phyloP scores from a whole-genome alignment of 202 grass and related monocot species.

The Eragrostis tef region DNA sequence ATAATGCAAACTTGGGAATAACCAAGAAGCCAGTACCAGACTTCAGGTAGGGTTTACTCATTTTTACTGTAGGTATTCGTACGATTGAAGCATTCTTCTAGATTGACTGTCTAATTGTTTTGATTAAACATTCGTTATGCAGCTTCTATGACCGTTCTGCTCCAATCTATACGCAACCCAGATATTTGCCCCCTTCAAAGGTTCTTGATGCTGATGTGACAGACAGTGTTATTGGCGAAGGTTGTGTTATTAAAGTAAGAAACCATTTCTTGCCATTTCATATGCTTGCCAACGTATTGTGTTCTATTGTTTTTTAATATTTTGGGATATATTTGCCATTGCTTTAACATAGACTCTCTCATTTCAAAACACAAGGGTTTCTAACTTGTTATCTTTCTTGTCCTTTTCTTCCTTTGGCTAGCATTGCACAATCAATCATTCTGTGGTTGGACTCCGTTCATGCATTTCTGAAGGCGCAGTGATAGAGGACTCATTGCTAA shows the following conservation, averaged over 20 bases:
- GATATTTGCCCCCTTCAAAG: conserved; percentile 93
- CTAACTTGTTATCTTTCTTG: conserved; percentile 15
- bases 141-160: conserved; percentile 95
- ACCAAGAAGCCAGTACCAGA: conserved; percentile 93
- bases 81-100: background rate
- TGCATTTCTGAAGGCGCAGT: conserved; percentile 92
- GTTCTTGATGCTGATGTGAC: conserved; percentile 89
- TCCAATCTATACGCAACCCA: conserved; percentile 92
- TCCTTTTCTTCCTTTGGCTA: conserved; percentile 39
- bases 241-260: conserved; percentile 94
- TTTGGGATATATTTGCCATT: conserved; percentile 15
- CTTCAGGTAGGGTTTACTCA: conserved; percentile 68
- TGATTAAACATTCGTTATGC: conserved; percentile 43
- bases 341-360: conserved; percentile 4
- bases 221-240: conserved; percentile 96
- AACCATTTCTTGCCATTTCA: conserved; percentile 39
- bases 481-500: conserved; percentile 86
- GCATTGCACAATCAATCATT: conserved; percentile 93
- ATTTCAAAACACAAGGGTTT: background rate
- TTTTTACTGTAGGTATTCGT: background rate
- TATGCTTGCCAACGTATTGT: conserved; percentile 8
- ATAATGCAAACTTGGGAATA: conserved; percentile 95
- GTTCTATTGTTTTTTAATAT: background rate
- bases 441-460: conserved; percentile 89
- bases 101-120: conserved; percentile 14